These are phyloP conservation scores for Monosiga brevicollis DNA, from an alignment of 78 protist genomes.

Conservation along the genomic window DNA sequence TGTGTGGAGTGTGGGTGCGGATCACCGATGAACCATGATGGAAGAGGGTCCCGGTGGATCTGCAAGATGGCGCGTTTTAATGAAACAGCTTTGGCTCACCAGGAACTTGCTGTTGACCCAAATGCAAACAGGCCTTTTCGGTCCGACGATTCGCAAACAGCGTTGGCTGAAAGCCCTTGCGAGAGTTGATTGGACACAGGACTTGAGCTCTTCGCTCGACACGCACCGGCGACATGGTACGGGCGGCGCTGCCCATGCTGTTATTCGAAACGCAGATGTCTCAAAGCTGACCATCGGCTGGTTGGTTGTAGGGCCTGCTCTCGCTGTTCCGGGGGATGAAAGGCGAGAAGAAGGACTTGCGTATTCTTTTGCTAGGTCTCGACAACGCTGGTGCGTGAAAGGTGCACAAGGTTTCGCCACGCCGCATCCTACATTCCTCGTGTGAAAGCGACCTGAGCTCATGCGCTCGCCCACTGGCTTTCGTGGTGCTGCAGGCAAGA, in stretches of 20 bases:
- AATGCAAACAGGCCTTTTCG: neutral
- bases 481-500: conserved; percentile 93
- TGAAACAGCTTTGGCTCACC: no score
- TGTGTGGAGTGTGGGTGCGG: neutral
- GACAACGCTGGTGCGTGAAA: conserved; percentile 30
- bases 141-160: neutral
- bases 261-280: no score
- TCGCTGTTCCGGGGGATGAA: conserved; percentile 34
- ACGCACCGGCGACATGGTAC: no score
- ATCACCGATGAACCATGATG: neutral
- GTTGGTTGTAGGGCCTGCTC: conserved; percentile 53
- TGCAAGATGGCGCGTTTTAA: neutral
- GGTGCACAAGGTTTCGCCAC: neutral
- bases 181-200: neutral
- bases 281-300: neutral
- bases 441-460: conserved; percentile 61
- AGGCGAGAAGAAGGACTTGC: conserved; percentile 83
- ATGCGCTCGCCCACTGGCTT: conserved; percentile 28
- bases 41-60: neutral
- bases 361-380: conserved; percentile 70
- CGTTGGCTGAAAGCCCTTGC: neutral
- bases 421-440: conserved; percentile 59
- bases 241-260: neutral
- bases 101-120: no score
- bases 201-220: neutral